A percentile compares a stretch with the other conserved stretches of the same genome.
Conservation (phyloP, 306 rosid species). For the Quercus wislizeni region DNA sequence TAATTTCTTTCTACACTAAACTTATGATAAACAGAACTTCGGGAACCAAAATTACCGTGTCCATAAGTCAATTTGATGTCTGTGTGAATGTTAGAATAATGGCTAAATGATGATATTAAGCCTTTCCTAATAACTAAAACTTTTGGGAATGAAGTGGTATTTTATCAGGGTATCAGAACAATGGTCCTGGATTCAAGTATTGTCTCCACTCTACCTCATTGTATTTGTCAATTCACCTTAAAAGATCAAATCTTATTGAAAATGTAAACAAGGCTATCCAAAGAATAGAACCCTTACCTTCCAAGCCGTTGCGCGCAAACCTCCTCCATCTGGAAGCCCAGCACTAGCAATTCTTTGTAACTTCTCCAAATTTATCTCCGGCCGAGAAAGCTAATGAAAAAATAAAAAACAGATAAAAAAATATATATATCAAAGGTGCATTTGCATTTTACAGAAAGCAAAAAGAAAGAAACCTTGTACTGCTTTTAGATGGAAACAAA, state of each 20-base stretch:
- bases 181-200: too few relatives aligned
- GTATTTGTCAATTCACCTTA: not conserved
- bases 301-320: conserved; percentile 69
- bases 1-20: not conserved
- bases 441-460: not conserved
- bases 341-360: conserved; percentile 65
- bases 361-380: conserved; percentile 67
- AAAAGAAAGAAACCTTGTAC: not conserved
- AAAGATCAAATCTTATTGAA: not conserved
- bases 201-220: too few relatives aligned
- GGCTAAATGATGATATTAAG: too few relatives aligned
- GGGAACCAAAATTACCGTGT: not conserved
- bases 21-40: not conserved
- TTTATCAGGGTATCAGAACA: too few relatives aligned
- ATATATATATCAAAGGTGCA: not conserved
- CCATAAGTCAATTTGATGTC: not conserved
- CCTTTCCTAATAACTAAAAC: too few relatives aligned
- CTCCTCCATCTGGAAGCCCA: conserved; percentile 73
- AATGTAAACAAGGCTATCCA: not conserved
- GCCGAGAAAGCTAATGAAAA: conserved; percentile 47
- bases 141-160: too few relatives aligned
- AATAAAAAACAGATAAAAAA: not conserved
- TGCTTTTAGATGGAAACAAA: not conserved
- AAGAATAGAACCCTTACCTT: conserved; percentile 44
- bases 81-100: too few relatives aligned